Evolutionary conservation across 2,329 filamentous ascomycete species (phyloP), one percentile per base, ranked within the genome.

Genomic region (Taxawa tesnikishii): DNA sequence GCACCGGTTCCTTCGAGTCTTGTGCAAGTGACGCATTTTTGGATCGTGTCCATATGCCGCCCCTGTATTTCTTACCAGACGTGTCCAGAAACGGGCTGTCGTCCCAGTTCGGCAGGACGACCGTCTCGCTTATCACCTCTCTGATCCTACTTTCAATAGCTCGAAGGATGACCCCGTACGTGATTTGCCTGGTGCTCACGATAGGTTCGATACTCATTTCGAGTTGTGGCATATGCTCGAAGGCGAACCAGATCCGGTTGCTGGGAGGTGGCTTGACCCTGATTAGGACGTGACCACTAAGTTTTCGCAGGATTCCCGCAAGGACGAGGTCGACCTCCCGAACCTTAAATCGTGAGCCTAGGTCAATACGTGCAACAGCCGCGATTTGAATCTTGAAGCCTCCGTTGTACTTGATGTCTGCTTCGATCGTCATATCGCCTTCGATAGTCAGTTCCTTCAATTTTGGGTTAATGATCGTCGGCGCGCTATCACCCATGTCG

Each of bases 91-190:
- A 96, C 0, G 90, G 85, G 15, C 84, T 70, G 51, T 98, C 90
- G 43, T 98, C 90, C 88, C 90, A 98, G 50, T 93, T 93, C 0
- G 90, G 90, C 34, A 79, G 65, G 2, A 98, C 90, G 13, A 96
- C 56, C 1, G 85, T 94, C 58, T 98, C 90, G 7, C 81, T 83
- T 38, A 98, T 70, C 6, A 94, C 85, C 55, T 94, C 87, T 48
- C 92, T 82, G 52, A 98, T 94, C 30, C 85, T 73, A 49, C 82
- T 93, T 56, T 98, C 90, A 37, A 98, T 96, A 39, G 92, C 83
- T 30, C 85, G 75, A 9, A 96, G 68, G 34, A 98, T 90, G 37
- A 94, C 72, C 2, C 79, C 83, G 55, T 94, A 96, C 0, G 90
- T 96, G 42, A 98, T 94, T 53, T 96, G 88, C 36, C 88, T 75